Conservation (phyloP, 2,329 filamentous ascomycete genomes). For the Alternaria triticimaculans region DNA sequence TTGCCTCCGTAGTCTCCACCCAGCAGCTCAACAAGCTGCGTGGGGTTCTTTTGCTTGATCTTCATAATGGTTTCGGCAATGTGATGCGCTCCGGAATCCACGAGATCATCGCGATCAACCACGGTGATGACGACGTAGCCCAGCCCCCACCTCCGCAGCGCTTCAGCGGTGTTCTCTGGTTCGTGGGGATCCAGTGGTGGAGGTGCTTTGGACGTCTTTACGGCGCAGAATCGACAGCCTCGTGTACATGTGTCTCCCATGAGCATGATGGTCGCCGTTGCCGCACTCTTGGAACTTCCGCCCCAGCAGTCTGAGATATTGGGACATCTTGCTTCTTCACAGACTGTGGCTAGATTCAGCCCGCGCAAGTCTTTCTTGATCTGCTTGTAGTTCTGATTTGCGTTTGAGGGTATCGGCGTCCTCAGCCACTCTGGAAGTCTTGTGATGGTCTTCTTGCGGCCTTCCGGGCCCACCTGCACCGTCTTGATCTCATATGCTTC, state of each 20-base stretch:
- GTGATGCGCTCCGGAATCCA: conserved; percentile 85
- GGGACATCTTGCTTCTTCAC: conserved; percentile 95
- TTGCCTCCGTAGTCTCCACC: conserved; percentile 90
- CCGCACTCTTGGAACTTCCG: conserved; percentile 82
- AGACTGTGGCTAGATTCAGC: conserved; percentile 90
- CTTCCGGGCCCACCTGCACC: conserved; percentile 65
- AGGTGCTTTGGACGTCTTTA: conserved; percentile 81
- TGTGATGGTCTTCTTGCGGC: conserved; percentile 69
- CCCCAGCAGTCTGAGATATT: conserved; percentile 99
- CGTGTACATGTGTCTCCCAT: conserved; percentile 99
- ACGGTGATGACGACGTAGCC: conserved; percentile 95
- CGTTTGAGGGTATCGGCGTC: conserved; percentile 86
- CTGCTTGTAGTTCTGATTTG: conserved; percentile 85
- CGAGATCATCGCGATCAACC: conserved; percentile 91
- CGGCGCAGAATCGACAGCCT: conserved; percentile 94
- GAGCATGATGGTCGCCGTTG: conserved; percentile 98
- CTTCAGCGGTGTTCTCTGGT: conserved; percentile 95
- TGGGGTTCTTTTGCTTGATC: conserved; percentile 78
- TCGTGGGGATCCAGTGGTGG: conserved; percentile 93
- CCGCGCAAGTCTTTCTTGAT: conserved; percentile 94
- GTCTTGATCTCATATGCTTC: conserved; percentile 68
- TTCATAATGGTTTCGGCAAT: conserved; percentile 93
- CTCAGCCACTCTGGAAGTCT: conserved; percentile 94
- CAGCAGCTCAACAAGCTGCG: conserved; percentile 80
- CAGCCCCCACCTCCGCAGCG: conserved; percentile 87